Evolutionary conservation across 768 basidiomycete genomes (phyloP), one percentile per base, ranked within the genome.

Genomic region (Pulveroboletus sp.): DNA sequence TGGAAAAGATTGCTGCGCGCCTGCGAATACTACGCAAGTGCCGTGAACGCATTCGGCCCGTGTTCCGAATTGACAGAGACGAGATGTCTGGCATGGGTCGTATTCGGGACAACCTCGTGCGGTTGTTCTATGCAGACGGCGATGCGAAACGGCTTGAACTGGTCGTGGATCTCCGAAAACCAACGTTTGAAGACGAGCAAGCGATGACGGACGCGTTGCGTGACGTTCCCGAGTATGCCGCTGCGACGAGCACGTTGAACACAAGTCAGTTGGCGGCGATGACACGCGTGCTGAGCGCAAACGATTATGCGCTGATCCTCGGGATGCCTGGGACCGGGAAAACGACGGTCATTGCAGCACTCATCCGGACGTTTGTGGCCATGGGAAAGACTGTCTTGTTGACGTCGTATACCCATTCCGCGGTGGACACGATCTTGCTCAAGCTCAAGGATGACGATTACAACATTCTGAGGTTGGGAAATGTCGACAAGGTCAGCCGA

Each of bases 301-400:
- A 80, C 49, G 93, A 99, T 65, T 99, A 97, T 63, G 86, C 94
- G 1, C 71, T 98, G 49, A 80, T 99, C 23, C 75, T 98, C 7
- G 96, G 96, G 14, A 97, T 98, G 96, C 96, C 96, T 8, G 96
- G 96, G 1, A 98, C 95, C 5, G 95, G 96, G 8, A 99, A 99
- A 71, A 96, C 95, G 36, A 95, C 93, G 1, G 88, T 96, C 5
- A 88, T 96, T 53, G 91, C 89, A 1, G 85, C 90, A 27, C 78
- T 96, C 41, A 93, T 98, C 62, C 78, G 81, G 59, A 78, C 78
- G 41, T 70, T 98, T 13, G 91, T 93, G 2, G 76, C 68, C 32
- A 73, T 82, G 69, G 90, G 91, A 7, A 94, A 96, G 74, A 89
- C 80, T 0, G 89, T 98, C 6, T 70, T 99, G 22, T 68, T 98